Percentiles rank a stretch among this genome's conserved stretches.
Evolutionary conservation across 352 stramenopile genomes (phyloP).

Genomic region (Aphanomyces euteiches): DNA sequence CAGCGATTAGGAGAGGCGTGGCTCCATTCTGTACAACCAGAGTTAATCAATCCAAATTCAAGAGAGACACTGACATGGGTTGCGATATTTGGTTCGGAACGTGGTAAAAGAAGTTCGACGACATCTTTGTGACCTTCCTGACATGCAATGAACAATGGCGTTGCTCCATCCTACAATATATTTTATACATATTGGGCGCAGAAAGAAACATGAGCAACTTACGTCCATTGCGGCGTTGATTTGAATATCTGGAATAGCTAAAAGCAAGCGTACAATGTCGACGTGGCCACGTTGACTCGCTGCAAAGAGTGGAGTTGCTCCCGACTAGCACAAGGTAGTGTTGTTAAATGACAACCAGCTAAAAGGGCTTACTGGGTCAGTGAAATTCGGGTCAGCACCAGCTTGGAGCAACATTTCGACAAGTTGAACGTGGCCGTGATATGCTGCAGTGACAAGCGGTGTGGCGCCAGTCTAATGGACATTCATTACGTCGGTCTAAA

Average conservation of each 20-base stretch:
- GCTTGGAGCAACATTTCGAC: background rate
- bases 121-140: conserved; percentile 4
- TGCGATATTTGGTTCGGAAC: background rate
- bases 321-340: background rate
- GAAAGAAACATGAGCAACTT: too few species aligned
- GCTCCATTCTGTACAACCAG: background rate
- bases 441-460: background rate
- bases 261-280: background rate
- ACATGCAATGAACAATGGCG: background rate
- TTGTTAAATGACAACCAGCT: too few species aligned
- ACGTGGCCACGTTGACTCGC: background rate
- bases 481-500: background rate
- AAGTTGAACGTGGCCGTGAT: background rate
- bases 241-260: background rate
- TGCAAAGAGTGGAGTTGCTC: background rate
- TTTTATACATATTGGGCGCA: too few species aligned
- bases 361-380: too few species aligned
- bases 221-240: background rate
- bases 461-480: background rate
- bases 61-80: background rate
- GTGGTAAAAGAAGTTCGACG: background rate
- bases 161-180: background rate
- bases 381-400: too few species aligned
- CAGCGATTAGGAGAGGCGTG: background rate
- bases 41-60: background rate